Evolutionary conservation across 2,329 filamentous ascomycete genomes (phyloP).

Genomic region (Colletotrichum phormii): DNA sequence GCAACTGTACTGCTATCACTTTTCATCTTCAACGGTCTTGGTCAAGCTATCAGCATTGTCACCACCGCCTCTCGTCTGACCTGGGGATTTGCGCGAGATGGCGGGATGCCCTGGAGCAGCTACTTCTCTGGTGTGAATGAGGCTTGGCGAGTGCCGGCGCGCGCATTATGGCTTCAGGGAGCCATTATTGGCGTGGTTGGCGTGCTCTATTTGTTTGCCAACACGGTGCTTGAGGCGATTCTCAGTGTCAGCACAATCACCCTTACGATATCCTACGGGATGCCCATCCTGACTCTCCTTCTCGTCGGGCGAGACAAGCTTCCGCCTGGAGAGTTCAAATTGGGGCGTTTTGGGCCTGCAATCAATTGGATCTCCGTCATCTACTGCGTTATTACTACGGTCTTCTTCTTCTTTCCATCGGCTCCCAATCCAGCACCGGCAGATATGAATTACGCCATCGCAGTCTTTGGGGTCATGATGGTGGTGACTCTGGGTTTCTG

Average conservation of each 20-base stretch:
- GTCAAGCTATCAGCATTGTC: conserved; percentile 62
- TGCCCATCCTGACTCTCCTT: conserved; percentile 62
- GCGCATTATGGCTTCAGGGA: conserved; percentile 64
- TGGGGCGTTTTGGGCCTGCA: conserved; percentile 57
- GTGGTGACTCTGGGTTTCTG: conserved; percentile 62
- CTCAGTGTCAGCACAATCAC: conserved; percentile 68
- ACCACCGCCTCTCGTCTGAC: conserved; percentile 64
- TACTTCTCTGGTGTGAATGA: conserved; percentile 59
- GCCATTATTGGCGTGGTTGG: conserved; percentile 56
- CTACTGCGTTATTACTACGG: not conserved
- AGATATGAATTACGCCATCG: conserved; percentile 71
- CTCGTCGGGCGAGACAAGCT: conserved; percentile 64
- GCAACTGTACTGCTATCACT: conserved; percentile 54
- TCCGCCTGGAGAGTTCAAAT: conserved; percentile 56
- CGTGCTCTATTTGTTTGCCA: conserved; percentile 65
- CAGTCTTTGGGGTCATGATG: conserved; percentile 66
- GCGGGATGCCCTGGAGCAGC: conserved; percentile 56
- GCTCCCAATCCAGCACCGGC: conserved; percentile 54
- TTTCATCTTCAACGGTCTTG: conserved; percentile 67
- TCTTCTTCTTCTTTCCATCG: conserved; percentile 55
- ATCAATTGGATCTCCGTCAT: not conserved
- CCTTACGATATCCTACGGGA: conserved; percentile 62
- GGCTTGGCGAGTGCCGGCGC: conserved; percentile 63
- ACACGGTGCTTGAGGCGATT: conserved; percentile 64
- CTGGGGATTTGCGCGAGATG: conserved; percentile 67